Conservation (phyloP, 352 stramenopile genomes). For the Pythium sukuiense region DNA sequence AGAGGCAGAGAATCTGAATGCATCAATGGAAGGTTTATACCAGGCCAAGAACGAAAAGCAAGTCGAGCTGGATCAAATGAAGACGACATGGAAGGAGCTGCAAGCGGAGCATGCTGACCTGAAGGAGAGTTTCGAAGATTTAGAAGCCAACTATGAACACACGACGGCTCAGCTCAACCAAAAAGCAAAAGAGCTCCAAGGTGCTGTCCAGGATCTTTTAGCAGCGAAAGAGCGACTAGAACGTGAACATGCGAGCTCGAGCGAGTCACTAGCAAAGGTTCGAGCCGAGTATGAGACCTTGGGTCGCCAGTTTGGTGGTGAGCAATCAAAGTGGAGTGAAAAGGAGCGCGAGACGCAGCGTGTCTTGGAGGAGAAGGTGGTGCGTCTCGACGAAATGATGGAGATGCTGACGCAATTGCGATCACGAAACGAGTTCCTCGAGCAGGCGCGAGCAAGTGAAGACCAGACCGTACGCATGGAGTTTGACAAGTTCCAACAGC, state of each 20-base stretch:
- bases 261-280: slow-evolving; percentile 21
- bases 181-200: slow-evolving; percentile 35
- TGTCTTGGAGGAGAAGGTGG: slow-evolving; percentile 49
- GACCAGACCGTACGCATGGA: slow-evolving; percentile 39
- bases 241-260: slow-evolving; percentile 20
- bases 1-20: slow-evolving; percentile 64
- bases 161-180: slow-evolving; percentile 43
- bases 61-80: slow-evolving; percentile 58
- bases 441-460: slow-evolving; percentile 46
- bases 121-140: slow-evolving; percentile 52
- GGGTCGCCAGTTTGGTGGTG: slow-evolving; percentile 20
- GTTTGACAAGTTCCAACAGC: slow-evolving; percentile 41
- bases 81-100: slow-evolving; percentile 43
- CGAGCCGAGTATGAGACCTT: slow-evolving; percentile 33
- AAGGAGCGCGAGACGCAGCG: slow-evolving; percentile 32
- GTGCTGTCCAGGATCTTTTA: slow-evolving; percentile 24
- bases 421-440: slow-evolving; percentile 45
- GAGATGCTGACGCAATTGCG: slow-evolving; percentile 59
- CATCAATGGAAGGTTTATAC: slow-evolving; percentile 53
- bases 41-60: slow-evolving; percentile 53
- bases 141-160: slow-evolving; percentile 34
- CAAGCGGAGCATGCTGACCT: slow-evolving; percentile 57
- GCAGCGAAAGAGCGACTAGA: slow-evolving; percentile 21
- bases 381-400: slow-evolving; percentile 63
- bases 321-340: slow-evolving; percentile 36